Conservation (phyloP, 176 grass and related monocot genomes). For the Triticum urartu region DNA sequence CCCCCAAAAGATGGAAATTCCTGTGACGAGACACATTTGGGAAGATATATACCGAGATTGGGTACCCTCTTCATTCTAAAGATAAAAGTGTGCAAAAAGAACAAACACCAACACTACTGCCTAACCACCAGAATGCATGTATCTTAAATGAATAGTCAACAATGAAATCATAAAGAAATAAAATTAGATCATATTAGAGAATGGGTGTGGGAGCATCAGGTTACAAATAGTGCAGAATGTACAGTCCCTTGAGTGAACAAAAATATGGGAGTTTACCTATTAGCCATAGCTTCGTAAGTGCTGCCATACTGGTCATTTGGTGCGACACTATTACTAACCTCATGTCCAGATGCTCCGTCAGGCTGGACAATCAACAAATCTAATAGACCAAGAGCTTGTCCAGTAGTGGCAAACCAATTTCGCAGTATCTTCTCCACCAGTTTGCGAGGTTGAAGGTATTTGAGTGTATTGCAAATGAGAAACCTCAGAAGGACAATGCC, state of each 20-base stretch:
- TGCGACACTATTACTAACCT: conserved; percentile 20
- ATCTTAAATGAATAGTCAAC: neutral
- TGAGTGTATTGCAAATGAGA: conserved; percentile 37
- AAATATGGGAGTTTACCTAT: conserved; percentile 31
- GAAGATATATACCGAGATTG: neutral
- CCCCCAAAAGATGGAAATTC: neutral
- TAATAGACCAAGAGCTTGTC: conserved; percentile 27
- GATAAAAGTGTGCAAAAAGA: neutral
- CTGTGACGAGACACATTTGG: neutral
- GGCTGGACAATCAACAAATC: conserved; percentile 20
- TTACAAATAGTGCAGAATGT: neutral
- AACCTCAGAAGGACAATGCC: conserved; percentile 33
- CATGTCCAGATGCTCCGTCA: conserved; percentile 18
- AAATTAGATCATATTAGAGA: neutral
- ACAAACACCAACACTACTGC: neutral
- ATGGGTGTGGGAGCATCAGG: neutral
- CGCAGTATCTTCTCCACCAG: conserved; percentile 22
- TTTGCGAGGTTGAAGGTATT: conserved; percentile 31
- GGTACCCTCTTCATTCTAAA: no score
- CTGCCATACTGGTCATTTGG: neutral
- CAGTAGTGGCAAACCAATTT: conserved; percentile 27
- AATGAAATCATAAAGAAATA: neutral
- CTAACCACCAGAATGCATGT: neutral
- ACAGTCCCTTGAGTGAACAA: neutral
- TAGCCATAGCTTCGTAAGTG: conserved; percentile 26